Conservation (phyloP, 768 basidiomycete species). For the Naganishia antarctica region DNA sequence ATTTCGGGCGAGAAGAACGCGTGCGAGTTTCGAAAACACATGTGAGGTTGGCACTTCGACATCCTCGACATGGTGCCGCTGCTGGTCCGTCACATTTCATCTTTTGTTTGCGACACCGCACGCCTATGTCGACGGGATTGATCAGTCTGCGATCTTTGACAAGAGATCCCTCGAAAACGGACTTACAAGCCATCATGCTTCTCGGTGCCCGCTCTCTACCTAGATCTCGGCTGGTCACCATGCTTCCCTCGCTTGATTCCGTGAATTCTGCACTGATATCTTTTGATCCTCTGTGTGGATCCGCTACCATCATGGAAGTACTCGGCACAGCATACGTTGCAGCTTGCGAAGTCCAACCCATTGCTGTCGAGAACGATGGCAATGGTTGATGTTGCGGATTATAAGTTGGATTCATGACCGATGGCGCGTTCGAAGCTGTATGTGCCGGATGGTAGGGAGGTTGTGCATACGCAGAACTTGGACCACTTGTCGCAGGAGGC, state of each 20-base stretch:
- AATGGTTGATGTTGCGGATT: slow-evolving; percentile 16
- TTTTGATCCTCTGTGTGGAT: background rate
- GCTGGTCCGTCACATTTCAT: slow-evolving; percentile 32
- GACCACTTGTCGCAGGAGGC: slow-evolving; percentile 5
- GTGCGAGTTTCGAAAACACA: slow-evolving; percentile 29
- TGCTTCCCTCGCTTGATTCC: slow-evolving; percentile 28
- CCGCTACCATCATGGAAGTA: background rate
- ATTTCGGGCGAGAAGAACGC: slow-evolving; percentile 27
- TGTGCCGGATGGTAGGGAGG: slow-evolving; percentile 5
- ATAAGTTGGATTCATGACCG: slow-evolving; percentile 1
- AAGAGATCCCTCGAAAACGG: background rate
- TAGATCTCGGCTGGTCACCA: slow-evolving; percentile 19
- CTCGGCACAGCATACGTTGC: slow-evolving; percentile 18
- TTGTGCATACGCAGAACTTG: background rate
- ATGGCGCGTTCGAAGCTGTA: background rate
- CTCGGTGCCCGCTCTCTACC: slow-evolving; percentile 27
- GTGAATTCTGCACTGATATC: slow-evolving; percentile 19
- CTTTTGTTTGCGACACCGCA: slow-evolving; percentile 30
- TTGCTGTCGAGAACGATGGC: slow-evolving; percentile 18
- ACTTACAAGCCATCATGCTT: slow-evolving; percentile 32
- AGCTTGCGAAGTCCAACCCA: slow-evolving; percentile 22
- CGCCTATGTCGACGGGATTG: slow-evolving; percentile 6
- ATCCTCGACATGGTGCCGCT: slow-evolving; percentile 29
- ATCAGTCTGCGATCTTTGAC: background rate
- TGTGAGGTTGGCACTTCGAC: slow-evolving; percentile 27